Percentiles rank a stretch among this genome's conserved stretches.
Conservation (phyloP, 2,329 filamentous ascomycete species). For the Calonectria montana region DNA sequence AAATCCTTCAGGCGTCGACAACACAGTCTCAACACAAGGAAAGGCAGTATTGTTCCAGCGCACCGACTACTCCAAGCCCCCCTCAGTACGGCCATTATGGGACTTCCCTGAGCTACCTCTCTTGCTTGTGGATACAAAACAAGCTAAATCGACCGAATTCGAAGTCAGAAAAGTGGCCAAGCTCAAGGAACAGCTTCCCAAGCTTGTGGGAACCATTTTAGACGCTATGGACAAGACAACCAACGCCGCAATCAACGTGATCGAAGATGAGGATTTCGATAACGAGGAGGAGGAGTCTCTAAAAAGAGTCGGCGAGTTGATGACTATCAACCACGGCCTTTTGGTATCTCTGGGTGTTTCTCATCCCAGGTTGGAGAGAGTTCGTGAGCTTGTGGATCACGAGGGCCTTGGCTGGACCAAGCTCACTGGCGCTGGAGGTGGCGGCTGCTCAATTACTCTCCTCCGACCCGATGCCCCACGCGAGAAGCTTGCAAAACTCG, state of each 20-base stretch:
- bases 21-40: conserved; percentile 92
- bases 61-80: conserved; percentile 80
- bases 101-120: conserved; percentile 93
- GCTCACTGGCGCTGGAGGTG: conserved; percentile 93
- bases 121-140: conserved; percentile 88
- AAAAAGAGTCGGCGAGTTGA: conserved; percentile 84
- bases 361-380: conserved; percentile 90
- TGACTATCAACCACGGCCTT: conserved; percentile 93
- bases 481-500: conserved; percentile 70
- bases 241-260: conserved; percentile 63
- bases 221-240: conserved; percentile 85
- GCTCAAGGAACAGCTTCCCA: conserved; percentile 78
- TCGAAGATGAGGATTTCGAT: conserved; percentile 75
- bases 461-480: conserved; percentile 74
- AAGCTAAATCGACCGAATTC: conserved; percentile 84
- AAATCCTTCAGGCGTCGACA: conserved; percentile 96
- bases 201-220: conserved; percentile 83
- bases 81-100: conserved; percentile 79
- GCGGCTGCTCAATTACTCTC: conserved; percentile 94
- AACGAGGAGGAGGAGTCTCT: conserved; percentile 71
- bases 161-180: conserved; percentile 89
- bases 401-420: conserved; percentile 96
- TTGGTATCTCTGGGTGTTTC: conserved; percentile 93
- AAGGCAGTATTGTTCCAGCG: conserved; percentile 94
- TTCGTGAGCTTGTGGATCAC: conserved; percentile 91